Percentiles rank a stretch among this genome's conserved stretches.
Conservation (phyloP, 1,284 basidiomycete species). For the Microbotryomycetes sp. region DNA sequence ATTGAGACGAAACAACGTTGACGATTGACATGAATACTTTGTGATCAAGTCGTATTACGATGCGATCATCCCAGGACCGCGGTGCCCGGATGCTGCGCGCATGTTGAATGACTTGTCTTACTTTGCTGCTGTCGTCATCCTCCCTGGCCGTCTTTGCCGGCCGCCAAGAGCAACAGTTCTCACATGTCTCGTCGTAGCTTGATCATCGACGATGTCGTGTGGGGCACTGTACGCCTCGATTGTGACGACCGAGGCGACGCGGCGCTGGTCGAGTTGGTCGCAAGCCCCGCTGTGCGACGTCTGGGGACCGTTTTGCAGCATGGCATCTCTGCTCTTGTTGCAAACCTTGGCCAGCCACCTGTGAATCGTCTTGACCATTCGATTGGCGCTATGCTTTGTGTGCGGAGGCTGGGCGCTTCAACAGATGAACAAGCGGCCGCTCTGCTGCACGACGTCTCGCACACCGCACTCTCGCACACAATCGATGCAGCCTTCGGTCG, state of each 20-base stretch:
- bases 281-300: not conserved
- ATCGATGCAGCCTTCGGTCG: not conserved
- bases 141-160: no score
- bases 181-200: no score
- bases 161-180: no score
- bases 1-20: no score
- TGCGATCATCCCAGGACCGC: no score
- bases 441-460: conserved; percentile 1
- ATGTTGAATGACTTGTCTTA: no score
- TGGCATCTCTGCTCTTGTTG: not conserved
- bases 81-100: no score
- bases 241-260: not conserved
- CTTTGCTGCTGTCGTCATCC: no score
- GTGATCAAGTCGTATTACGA: no score
- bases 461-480: not conserved
- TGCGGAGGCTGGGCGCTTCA: not conserved
- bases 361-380: not conserved
- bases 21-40: no score
- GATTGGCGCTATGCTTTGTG: not conserved
- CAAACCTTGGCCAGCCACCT: not conserved
- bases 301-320: not conserved
- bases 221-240: not conserved
- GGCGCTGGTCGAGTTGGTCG: not conserved
- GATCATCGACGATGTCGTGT: not conserved
- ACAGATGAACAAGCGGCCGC: conserved; percentile 1